Base-by-base conservation (phyloP, 2,329 filamentous ascomycete species). In the Penicillium sclerotigenum region DNA sequence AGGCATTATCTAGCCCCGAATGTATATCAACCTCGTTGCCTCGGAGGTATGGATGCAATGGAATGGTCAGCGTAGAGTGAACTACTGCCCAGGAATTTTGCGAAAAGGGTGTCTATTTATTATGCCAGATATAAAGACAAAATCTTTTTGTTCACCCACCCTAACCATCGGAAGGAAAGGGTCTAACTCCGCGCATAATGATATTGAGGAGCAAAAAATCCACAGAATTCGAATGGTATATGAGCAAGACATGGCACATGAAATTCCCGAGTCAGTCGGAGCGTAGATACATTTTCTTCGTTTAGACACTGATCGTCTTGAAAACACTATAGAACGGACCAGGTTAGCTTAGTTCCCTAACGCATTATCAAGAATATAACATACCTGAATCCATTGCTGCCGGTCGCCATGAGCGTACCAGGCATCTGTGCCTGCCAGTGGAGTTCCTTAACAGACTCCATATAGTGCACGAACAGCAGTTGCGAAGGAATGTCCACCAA, bases 381-480 rank as follows among this genome's bases (percentile, higher is more conserved):
- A 66, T 75, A 82, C 80, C 83, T 83, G 75, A 99, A 97, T 49
- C 86, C 86, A 75, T 87, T 87, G 68, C 91, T 88, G 10, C 94
- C 94, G 0, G 94, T 99, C 2, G 91, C 91, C 76, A 97, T 87
- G 59, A 97, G 77, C 33, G 86, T 87, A 29, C 94, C 94, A 0
- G 91, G 89, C 71, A 97, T 96, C 79, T 99, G 94, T 33, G 89
- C 89, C 77, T 97, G 93, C 93, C 94, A 99, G 77, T 99, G 94
- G 36, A 92, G 79, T 77, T 99, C 94, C 83, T 97, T 97, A 54
- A 91, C 91, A 66, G 90, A 87, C 68, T 95, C 89, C 79, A 95
- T 91, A 73, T 96, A 97, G 77, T 99, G 94, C 69, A 97, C 91
- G 74, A 99, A 99, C 61, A 99, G 79, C 66, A 99, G 77, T 75